Percentiles rank a stretch among this genome's conserved stretches.
Conservation (phyloP, 2,329 filamentous ascomycete genomes). For the Venturia carpophila region DNA sequence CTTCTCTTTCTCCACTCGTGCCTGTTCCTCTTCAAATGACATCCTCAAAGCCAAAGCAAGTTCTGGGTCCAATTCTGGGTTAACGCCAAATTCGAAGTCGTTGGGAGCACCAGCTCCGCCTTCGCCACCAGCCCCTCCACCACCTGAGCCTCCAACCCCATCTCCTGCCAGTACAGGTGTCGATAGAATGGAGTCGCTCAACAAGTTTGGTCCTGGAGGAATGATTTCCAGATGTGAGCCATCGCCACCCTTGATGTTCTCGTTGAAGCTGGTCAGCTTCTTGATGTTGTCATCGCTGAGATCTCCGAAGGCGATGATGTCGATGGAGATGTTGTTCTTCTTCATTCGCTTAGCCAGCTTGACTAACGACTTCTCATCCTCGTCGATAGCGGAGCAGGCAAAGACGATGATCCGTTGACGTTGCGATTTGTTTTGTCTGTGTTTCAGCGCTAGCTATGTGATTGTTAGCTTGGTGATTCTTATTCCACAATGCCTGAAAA, state of each 20-base stretch:
- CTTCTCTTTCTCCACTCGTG: conserved; percentile 79
- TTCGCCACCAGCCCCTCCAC: conserved; percentile 35
- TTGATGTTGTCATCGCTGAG: conserved; percentile 79
- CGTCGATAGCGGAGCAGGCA: conserved; percentile 83
- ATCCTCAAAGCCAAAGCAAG: conserved; percentile 89
- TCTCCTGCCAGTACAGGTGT: conserved; percentile 87
- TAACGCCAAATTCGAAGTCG: conserved; percentile 81
- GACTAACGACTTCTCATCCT: conserved; percentile 80
- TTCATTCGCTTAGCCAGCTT: conserved; percentile 97
- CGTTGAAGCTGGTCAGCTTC: conserved; percentile 90
- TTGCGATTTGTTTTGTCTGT: conserved; percentile 96
- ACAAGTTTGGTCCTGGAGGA: conserved; percentile 79
- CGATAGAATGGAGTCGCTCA: conserved; percentile 84
- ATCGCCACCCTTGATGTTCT: conserved; percentile 83
- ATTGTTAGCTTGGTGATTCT: conserved; percentile 21
- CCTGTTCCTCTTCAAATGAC: conserved; percentile 98
- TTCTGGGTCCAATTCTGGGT: conserved; percentile 87
- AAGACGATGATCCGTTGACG: conserved; percentile 96
- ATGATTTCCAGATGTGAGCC: conserved; percentile 88
- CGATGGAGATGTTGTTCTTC: conserved; percentile 89
- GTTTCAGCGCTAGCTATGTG: conserved; percentile 80
- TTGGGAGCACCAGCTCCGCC: conserved; percentile 43
- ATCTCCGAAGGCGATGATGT: conserved; percentile 92
- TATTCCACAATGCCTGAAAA: not conserved
- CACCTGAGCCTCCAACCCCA: conserved; percentile 47